phyloP scores from a whole-genome alignment of 2,329 filamentous ascomycete genomes.

The Epichloe coenophiala region DNA sequence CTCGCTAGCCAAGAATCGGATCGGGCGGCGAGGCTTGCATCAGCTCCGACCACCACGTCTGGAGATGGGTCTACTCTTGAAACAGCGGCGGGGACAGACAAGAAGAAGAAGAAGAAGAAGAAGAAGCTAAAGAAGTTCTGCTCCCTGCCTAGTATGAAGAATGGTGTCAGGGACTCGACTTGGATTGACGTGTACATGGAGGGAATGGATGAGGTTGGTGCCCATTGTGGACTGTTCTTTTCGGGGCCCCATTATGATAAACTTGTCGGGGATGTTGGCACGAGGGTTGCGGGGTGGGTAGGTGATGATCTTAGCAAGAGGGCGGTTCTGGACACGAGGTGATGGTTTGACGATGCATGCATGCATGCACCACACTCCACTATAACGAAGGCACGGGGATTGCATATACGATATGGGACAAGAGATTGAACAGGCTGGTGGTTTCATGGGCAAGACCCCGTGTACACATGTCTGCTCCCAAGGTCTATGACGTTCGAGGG shows the following conservation, averaged over 20 bases:
- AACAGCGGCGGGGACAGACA: neutral
- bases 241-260: slow-evolving; percentile 58
- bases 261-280: slow-evolving; percentile 60
- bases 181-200: slow-evolving; percentile 77
- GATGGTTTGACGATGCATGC: neutral
- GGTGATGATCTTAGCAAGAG: slow-evolving; percentile 41
- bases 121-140: slow-evolving; percentile 65
- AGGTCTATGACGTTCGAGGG: no score
- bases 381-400: no score
- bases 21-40: neutral
- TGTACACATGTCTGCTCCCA: no score
- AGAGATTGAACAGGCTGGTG: no score
- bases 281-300: slow-evolving; percentile 56
- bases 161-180: slow-evolving; percentile 48
- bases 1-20: slow-evolving; percentile 15
- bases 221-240: slow-evolving; percentile 74
- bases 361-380: neutral
- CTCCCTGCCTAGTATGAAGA: slow-evolving; percentile 45
- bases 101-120: neutral
- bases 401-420: no score
- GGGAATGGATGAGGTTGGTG: slow-evolving; percentile 70
- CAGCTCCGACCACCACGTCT: neutral
- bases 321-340: slow-evolving; percentile 16
- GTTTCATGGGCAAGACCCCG: no score
- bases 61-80: neutral